phyloP scores from a whole-genome alignment of 768 basidiomycete species.

The Hirschioporus abietinus region DNA sequence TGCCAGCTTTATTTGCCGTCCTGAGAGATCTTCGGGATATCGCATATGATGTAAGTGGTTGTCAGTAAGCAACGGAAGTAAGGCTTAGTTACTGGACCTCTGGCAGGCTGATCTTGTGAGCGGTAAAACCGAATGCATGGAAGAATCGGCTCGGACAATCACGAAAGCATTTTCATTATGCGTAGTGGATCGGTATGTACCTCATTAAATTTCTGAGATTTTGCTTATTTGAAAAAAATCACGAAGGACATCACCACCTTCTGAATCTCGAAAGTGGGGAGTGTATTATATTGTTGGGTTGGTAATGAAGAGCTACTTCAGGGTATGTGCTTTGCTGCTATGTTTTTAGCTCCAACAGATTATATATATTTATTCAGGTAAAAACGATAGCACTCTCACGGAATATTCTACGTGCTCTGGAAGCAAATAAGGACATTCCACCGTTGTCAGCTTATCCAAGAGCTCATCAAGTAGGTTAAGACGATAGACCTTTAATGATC shows the following conservation, averaged over 20 bases:
- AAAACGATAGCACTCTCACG: conserved; percentile 88
- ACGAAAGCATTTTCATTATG: conserved; percentile 88
- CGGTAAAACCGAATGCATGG: conserved; percentile 65
- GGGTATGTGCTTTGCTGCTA: conserved; percentile 42
- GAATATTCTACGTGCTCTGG: conserved; percentile 85
- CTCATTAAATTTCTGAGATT: conserved; percentile 12
- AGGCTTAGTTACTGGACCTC: neutral
- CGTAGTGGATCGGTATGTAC: conserved; percentile 68
- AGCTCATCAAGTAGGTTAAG: conserved; percentile 66
- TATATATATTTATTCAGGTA: conserved; percentile 43
- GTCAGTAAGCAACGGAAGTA: conserved; percentile 6
- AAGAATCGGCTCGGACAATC: conserved; percentile 81
- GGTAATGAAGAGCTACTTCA: conserved; percentile 92
- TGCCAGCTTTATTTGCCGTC: conserved; percentile 78
- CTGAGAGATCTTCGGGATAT: conserved; percentile 78
- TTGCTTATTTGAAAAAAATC: conserved; percentile 4
- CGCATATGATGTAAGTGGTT: conserved; percentile 65
- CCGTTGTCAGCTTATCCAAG: conserved; percentile 70
- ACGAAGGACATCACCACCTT: conserved; percentile 52
- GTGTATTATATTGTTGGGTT: conserved; percentile 90
- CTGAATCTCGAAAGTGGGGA: conserved; percentile 82
- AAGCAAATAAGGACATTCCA: conserved; percentile 83
- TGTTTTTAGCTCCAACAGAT: conserved; percentile 7
- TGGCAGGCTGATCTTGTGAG: conserved; percentile 35
- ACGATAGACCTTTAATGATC: neutral